A percentile compares a stretch with the other conserved stretches of the same genome.
phyloP scores from a whole-genome alignment of 129 eudicot genomes.

The Ambrosia artemisiifolia region DNA sequence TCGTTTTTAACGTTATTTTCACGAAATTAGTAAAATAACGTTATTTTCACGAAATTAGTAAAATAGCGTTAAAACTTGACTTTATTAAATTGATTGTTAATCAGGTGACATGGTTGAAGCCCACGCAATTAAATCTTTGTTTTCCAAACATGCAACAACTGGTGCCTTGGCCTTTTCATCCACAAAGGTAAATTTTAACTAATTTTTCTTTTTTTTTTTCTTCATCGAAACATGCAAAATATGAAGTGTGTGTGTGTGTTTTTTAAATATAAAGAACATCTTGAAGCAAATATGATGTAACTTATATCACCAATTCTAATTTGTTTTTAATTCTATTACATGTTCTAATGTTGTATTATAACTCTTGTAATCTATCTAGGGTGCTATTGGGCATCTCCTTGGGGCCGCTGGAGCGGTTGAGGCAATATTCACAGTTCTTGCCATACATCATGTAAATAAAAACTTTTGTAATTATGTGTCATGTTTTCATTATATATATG shows the following conservation, averaged over 20 bases:
- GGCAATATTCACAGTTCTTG: conserved; percentile 74
- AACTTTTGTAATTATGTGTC: background rate
- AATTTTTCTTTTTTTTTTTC: background rate
- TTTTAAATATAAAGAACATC: background rate
- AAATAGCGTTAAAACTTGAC: too few species aligned
- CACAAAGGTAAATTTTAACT: conserved; percentile 61
- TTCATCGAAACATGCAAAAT: background rate
- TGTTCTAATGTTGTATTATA: conserved; percentile 13
- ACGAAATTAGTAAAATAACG: too few species aligned
- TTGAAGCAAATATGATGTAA: background rate
- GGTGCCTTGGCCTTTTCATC: conserved; percentile 85
- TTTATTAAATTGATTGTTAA: background rate
- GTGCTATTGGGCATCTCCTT: conserved; percentile 92
- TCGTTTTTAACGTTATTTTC: too few species aligned
- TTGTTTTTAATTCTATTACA: background rate
- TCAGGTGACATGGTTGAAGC: conserved; percentile 91
- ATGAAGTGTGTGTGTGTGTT: background rate
- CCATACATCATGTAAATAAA: conserved; percentile 65
- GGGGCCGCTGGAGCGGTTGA: conserved; percentile 99
- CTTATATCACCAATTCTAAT: background rate
- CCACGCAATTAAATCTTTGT: conserved; percentile 69
- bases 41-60: too few species aligned
- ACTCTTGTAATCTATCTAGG: conserved; percentile 38
- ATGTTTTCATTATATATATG: background rate
- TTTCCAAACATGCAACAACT: conserved; percentile 59